A percentile compares a stretch with the other conserved stretches of the same genome.
Conservation (phyloP, 1,284 basidiomycete species). For the Malassezia globosa region DNA sequence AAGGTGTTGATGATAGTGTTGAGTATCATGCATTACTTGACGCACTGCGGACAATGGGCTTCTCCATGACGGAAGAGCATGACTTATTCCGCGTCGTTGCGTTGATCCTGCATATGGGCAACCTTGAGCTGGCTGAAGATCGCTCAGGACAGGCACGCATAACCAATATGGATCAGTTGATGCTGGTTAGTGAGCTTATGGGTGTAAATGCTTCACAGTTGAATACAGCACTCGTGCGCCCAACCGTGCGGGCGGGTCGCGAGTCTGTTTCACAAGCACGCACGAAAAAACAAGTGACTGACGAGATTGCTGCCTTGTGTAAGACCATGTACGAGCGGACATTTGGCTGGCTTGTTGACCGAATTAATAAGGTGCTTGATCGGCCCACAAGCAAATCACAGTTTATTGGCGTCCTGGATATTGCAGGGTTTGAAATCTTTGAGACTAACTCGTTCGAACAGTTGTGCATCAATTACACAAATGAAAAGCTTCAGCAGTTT, state of each 20-base stretch:
- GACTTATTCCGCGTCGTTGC: slow-evolving; percentile 90
- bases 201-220: slow-evolving; percentile 85
- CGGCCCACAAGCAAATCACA: slow-evolving; percentile 77
- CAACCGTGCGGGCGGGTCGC: slow-evolving; percentile 80
- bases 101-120: slow-evolving; percentile 87
- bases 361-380: slow-evolving; percentile 87
- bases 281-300: slow-evolving; percentile 79
- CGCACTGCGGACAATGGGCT: slow-evolving; percentile 76
- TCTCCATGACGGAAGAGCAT: slow-evolving; percentile 70
- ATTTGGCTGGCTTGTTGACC: slow-evolving; percentile 82
- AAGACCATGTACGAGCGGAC: slow-evolving; percentile 97
- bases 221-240: slow-evolving; percentile 56
- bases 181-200: slow-evolving; percentile 83
- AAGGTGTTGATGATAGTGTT: slow-evolving; percentile 81
- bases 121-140: slow-evolving; percentile 71
- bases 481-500: slow-evolving; percentile 51
- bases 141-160: slow-evolving; percentile 80
- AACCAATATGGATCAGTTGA: slow-evolving; percentile 49
- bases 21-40: slow-evolving; percentile 76
- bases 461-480: slow-evolving; percentile 96
- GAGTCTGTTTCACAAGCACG: slow-evolving; percentile 94
- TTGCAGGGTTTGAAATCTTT: slow-evolving; percentile 93
- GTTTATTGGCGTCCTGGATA: slow-evolving; percentile 97
- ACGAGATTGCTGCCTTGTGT: slow-evolving; percentile 81
- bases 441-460: slow-evolving; percentile 68